Evolutionary conservation across 1,139 yeast species (phyloP), one percentile per base, ranked within the genome.

Genomic region (Candida neerlandica): DNA sequence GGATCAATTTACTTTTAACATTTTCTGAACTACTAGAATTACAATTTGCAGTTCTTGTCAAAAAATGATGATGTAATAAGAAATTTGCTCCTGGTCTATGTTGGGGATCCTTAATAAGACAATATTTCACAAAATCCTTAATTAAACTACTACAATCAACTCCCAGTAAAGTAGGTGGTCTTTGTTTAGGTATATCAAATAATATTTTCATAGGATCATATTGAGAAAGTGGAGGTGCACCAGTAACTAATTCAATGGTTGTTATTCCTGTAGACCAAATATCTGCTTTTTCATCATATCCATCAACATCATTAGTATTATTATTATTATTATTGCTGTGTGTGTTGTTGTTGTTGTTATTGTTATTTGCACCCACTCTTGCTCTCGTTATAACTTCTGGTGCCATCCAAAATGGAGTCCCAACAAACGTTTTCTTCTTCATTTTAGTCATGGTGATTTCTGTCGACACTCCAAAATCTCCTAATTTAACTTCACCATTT

Each of bases 371-470:
- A 60, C 88, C 86, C 0, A 91, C 91, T 16, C 66, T 64, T 27
- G 48, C 62, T 49, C 80, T 68, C 3, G 70, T 62, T 23, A 89
- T 85, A 29, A 89, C 86, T 61, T 89, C 96, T 0, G 96, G 96
- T 0, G 96, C 96, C 96, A 89, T 89, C 96, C 96, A 89, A 65
- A 82, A 88, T 16, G 96, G 96, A 0, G 96, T 89, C 0, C 96
- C 96, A 33, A 89, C 96, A 73, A 89, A 85, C 0, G 96, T 89
- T 52, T 81, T 76, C 55, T 84, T 80, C 55, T 80, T 81, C 47
- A 78, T 75, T 44, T 75, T 73, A 0, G 89, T 82, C 38, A 81
- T 72, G n/a, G 86, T 79, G 35, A 88, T 71, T 60, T 87, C 90
- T 0, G 94, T 94, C 58, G 92, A 85, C 7, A 89, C 96, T 1